Conservation (phyloP, 2,329 filamentous ascomycete species). For the Fusarium secorum region DNA sequence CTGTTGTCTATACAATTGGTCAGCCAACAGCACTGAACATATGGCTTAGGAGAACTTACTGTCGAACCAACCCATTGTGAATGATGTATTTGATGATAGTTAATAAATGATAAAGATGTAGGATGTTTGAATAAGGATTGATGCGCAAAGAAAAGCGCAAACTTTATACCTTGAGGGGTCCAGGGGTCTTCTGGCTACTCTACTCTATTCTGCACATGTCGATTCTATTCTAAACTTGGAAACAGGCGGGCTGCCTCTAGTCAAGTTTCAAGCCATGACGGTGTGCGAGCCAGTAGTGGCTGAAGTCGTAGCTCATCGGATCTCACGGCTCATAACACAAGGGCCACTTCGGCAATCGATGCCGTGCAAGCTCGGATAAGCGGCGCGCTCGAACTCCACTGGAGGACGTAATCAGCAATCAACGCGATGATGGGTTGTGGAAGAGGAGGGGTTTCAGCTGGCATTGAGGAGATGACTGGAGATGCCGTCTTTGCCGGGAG, state of each 20-base stretch:
- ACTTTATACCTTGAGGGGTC: constrained; percentile 14
- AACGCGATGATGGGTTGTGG: not conserved
- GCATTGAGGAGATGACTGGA: not conserved
- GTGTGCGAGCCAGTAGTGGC: not conserved
- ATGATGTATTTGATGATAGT: not conserved
- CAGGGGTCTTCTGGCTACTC: not conserved
- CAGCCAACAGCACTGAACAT: no score
- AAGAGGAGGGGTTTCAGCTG: not conserved
- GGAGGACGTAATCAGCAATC: not conserved
- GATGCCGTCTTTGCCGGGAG: constrained; percentile 10
- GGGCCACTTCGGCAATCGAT: constrained; percentile 21
- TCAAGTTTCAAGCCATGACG: not conserved
- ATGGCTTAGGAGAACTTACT: not conserved
- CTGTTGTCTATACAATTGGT: constrained; percentile 32
- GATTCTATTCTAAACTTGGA: constrained; percentile 8
- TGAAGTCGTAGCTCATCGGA: constrained; percentile 6
- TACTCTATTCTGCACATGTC: not conserved
- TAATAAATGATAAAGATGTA: not conserved
- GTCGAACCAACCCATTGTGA: constrained; percentile 27
- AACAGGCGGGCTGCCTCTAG: not conserved
- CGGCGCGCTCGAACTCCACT: constrained; percentile 25
- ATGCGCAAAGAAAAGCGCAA: not conserved
- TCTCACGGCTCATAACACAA: constrained; percentile 29
- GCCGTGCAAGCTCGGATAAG: constrained; percentile 28
- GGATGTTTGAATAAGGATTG: not conserved